Base-by-base conservation (phyloP, 2,329 filamentous ascomycete species). In the Calonectria montana region DNA sequence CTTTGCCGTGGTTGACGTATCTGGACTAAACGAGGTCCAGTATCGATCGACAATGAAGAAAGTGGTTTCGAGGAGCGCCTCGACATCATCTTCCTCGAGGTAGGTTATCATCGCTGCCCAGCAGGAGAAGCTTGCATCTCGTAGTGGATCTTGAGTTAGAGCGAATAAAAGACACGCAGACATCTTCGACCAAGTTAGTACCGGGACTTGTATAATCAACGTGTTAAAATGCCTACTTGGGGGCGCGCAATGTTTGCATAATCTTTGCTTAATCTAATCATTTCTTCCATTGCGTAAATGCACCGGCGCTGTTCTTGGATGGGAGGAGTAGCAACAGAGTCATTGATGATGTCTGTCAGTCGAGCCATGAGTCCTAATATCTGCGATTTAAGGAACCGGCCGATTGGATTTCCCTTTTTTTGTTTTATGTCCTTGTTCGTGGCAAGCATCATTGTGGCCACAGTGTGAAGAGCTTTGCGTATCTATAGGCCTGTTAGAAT, bases 151-250 rank as follows among this genome's bases (percentile, higher is more conserved):
- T 63, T 94, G 90, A 18, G 93, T 89, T 71, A 98, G 89, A 0
- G 95, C 95, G 25, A 95, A 95, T 73, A 97, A 91, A 15, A 99
- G 87, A 80, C 94, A 98, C n/a, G 96, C 95, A 75, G 95, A 95
- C 68, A 98, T 96, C 92, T 43, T 13, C 23, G 9, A 15, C 13
- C 61, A 21, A 73, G 59, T 72, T n/a, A 69, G 27, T 37, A 18
- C 43, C 35, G 4, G 45, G 1, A 45, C 8, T 59, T 12, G 1
- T 16, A 12, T 43, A 21, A 2, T 7, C 25, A 8, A 23, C 12
- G 64, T 13, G 16, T 25, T n/a, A 31, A 83, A 5, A 53, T 12
- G 53, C 87, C 76, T 83, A 95, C 94, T 86, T 98, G 96, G 25
- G 97, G 96, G 47, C 98, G 87, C 62, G 94, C 97, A 77, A 93